Percentiles rank a stretch among this genome's conserved stretches.
Evolutionary conservation across 768 basidiomycete genomes (phyloP).

Genomic region (Kwoniella bestiolae): DNA sequence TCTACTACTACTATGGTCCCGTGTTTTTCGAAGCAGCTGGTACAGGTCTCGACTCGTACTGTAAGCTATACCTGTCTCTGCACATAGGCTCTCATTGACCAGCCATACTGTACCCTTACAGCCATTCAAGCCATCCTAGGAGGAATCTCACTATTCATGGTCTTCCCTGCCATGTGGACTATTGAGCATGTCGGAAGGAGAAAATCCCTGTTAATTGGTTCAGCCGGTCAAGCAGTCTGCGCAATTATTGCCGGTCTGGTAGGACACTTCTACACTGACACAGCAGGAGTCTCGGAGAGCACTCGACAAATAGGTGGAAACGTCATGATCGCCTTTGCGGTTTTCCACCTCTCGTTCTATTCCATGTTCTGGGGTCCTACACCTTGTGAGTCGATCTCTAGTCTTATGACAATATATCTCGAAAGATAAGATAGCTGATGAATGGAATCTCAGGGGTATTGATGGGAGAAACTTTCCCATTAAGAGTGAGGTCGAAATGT

Average conservation of each 20-base stretch:
- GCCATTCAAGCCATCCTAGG: conserved; percentile 63
- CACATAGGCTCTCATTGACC: conserved; percentile 42
- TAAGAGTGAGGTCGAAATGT: conserved; percentile 75
- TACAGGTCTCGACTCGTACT: conserved; percentile 70
- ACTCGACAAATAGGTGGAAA: conserved; percentile 4
- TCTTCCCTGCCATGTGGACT: conserved; percentile 70
- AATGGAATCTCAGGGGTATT: too few species aligned
- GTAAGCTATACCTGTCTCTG: conserved; percentile 1
- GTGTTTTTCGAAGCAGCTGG: conserved; percentile 79
- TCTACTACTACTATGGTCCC: conserved; percentile 72
- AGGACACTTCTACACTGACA: conserved; percentile 19
- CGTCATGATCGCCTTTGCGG: conserved; percentile 17
- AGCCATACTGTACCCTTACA: conserved; percentile 63
- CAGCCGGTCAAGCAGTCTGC: conserved; percentile 13
- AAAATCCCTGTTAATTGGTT: conserved; percentile 55
- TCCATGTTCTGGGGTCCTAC: conserved; percentile 26
- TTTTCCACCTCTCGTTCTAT: conserved; percentile 17
- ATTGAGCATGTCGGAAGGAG: conserved; percentile 79
- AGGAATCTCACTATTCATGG: conserved; percentile 73
- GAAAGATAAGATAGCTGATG: too few species aligned
- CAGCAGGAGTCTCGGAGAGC: neutral
- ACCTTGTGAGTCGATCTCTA: conserved; percentile 24
- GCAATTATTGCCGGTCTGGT: conserved; percentile 19
- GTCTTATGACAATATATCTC: too few species aligned
- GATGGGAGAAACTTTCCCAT: conserved; percentile 78